Evolutionary conservation across 345 rosid genomes (phyloP).

Genomic region (Raphanus sativus): DNA sequence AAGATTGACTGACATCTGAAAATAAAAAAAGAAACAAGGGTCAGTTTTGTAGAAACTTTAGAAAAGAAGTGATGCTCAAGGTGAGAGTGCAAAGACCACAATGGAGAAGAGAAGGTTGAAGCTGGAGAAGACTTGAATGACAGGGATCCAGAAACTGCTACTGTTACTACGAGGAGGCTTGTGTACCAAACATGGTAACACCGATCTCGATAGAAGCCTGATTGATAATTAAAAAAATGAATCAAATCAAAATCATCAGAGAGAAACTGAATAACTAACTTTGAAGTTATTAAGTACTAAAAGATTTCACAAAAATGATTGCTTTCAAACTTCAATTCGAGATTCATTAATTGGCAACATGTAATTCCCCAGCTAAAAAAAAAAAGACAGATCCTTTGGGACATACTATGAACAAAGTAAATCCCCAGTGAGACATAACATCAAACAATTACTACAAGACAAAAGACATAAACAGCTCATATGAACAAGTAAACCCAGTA

Average conservation of each 20-base stretch:
- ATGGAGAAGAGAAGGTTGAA: constrained; percentile 63
- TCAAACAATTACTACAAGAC: too few species aligned
- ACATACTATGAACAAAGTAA: neutral
- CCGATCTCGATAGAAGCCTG: constrained; percentile 67
- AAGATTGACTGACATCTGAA: constrained; percentile 59
- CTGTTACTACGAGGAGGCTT: constrained; percentile 68
- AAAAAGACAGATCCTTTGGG: constrained; percentile 19
- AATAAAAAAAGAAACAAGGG: neutral
- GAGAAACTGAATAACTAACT: neutral
- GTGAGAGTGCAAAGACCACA: constrained; percentile 37
- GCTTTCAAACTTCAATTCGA: neutral
- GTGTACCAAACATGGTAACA: constrained; percentile 61
- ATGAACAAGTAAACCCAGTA: constrained; percentile 18
- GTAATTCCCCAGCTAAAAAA: neutral
- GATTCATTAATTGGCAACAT: neutral
- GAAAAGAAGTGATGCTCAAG: too few species aligned
- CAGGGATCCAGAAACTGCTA: constrained; percentile 89
- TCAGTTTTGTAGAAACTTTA: neutral
- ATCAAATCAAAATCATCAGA: neutral
- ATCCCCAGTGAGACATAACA: too few species aligned
- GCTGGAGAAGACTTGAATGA: constrained; percentile 75
- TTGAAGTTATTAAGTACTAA: neutral
- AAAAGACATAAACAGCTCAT: too few species aligned
- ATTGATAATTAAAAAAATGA: constrained; percentile 5
- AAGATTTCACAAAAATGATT: constrained; percentile 1